Percentiles rank a stretch among this genome's conserved stretches.
Evolutionary conservation across 116 monocot genomes (phyloP).

Genomic region (Papilionanthe hybrid): DNA sequence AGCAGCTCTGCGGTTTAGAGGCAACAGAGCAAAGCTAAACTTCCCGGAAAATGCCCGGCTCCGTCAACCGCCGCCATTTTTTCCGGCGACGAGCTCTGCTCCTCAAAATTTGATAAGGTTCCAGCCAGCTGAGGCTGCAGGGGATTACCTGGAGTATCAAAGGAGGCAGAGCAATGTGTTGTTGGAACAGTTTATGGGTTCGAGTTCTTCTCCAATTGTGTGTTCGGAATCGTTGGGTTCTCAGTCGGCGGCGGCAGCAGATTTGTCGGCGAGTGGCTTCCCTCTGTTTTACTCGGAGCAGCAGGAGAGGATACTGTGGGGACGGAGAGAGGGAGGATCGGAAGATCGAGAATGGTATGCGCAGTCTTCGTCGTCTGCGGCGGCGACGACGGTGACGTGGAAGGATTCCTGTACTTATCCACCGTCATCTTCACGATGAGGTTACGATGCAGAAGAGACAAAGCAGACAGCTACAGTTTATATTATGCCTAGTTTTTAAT

Average conservation of each 20-base stretch:
- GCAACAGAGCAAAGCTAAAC: constrained; percentile 68
- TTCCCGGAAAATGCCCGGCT: constrained; percentile 59
- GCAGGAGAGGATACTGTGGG: constrained; percentile 2
- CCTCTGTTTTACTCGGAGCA: neutral
- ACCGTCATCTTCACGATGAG: constrained; percentile 7
- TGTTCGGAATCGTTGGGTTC: no score
- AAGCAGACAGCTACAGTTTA: no score
- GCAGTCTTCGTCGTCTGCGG: no score
- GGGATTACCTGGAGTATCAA: constrained; percentile 27
- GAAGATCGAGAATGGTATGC: neutral
- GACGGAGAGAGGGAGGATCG: neutral
- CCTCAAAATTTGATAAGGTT: neutral
- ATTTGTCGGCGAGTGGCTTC: neutral
- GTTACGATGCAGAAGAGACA: no score
- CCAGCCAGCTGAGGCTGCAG: neutral
- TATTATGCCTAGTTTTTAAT: no score
- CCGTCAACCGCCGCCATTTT: neutral
- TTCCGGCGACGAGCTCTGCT: neutral
- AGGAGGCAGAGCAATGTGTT: no score
- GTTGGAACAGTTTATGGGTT: neutral
- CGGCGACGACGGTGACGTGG: neutral
- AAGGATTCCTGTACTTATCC: constrained; percentile 5
- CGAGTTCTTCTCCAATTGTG: neutral
- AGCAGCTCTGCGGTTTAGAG: constrained; percentile 69
- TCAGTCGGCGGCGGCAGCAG: no score